Evolutionary conservation across 2,329 filamentous ascomycete genomes (phyloP), one percentile per base, ranked within the genome.

Genomic region (Colletotrichum trifolii): DNA sequence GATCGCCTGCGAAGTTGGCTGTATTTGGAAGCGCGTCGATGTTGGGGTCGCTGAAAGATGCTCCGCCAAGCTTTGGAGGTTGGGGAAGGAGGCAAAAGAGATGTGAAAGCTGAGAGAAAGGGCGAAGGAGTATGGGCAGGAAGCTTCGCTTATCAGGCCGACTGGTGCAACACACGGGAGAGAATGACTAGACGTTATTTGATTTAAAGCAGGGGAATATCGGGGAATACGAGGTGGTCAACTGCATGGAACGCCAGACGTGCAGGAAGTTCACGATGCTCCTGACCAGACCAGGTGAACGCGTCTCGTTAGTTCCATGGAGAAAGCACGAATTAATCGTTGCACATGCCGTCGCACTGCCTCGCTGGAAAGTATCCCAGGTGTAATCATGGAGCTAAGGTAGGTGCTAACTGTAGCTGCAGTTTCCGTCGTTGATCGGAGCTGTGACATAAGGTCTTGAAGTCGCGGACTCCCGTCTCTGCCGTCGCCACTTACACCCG

Each of bases 281-380:
- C 52, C 43, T 47, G 35, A 25, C 4, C 25, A 25, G 25, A 25
- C 25, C 39, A 55, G 13, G 36, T 39, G 62, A 47, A 62, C 62
- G 62, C 62, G 46, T 48, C 62, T 62, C 57, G 47, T 52, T 38
- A 17, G 58, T 47, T 62, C 40, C 36, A 25, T 34, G 50, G 43
- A 33, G 43, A 46, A 42, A 46, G 43, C 56, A 53, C 49, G 50
- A 46, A 45, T 38, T 34, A 17, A 33, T 50, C 15, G 13, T 54
- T 34, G 48, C 49, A 39, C 49, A 36, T 54, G 39, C 50, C 48
- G 17, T 39, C 58, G 40, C 58, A 65, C 62, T 62, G 57, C 62
- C 58, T 65, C 62, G 52, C 58, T 58, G 58, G 62, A 57, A 65
- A 52, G 46, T 62, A 35, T 36, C 52, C 58, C 62, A 47, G 25